Evolutionary conservation across 1,284 basidiomycete species (phyloP), one percentile per base, ranked within the genome.

Genomic region (Malassezia brasiliensis): DNA sequence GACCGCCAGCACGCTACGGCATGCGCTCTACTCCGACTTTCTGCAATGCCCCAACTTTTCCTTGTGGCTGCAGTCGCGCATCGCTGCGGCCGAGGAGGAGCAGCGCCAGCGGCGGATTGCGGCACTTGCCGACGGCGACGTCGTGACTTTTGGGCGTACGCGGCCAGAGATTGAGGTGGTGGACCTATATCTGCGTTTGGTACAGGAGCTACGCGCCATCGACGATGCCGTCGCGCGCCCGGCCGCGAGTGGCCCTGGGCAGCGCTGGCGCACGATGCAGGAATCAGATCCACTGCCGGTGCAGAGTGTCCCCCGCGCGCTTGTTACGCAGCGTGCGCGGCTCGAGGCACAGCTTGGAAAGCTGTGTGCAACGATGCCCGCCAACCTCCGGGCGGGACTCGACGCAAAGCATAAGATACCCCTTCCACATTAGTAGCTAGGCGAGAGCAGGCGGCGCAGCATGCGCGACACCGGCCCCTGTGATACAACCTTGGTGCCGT

Each of bases 31-130:
- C 48, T 14, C 65, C 4, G 69, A 74, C 41, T 74, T 74, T 38
- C 35, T 74, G 3, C 47, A 57, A 39, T 68, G 65, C 38, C 69
- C 69, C 5, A 72, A 73, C 55, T 73, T 73, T 35, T 62, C 66
- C 2, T 56, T 72, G 14, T 73, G 69, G 69, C 50, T 73, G 20
- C 67, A 68, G 35, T 46, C 48, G 17, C 52, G 66, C 10, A 60
- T 73, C 0, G 61, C 54, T 0, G 65, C 65, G 0, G 66, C 67
- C 5, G 63, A 72, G 39, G 68, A 70, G 35, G 69, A 72, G 50
- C 69, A 72, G 47, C 31, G 65, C 1, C 46, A 62, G 19, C 48
- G 69, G 11, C 65, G 65, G 51, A 62, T 72, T 20, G 55, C 61
- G 1, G 60, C 58, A 8, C 52, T 72, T 2, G 52, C 65, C 5